Evolutionary conservation across 352 stramenopile genomes (phyloP).

Genomic region (Phytophthora ohioensis): DNA sequence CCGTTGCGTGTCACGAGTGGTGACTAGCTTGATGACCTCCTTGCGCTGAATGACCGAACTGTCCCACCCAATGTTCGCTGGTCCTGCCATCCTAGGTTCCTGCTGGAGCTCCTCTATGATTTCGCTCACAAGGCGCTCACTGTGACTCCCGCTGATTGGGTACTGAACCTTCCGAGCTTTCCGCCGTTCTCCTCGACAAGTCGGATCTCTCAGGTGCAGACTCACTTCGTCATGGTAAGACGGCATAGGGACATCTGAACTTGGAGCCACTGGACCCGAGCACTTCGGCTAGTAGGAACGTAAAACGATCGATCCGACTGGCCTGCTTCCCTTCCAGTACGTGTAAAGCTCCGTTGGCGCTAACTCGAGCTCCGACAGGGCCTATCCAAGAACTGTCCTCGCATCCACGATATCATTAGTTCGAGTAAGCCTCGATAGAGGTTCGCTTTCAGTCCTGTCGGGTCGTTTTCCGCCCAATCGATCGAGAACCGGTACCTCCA

Average conservation of each 20-base stretch:
- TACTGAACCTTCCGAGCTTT: no score
- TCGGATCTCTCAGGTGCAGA: background rate
- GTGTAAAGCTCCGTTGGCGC: background rate
- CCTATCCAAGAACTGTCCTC: background rate
- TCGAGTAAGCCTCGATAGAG: background rate
- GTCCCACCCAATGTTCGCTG: no score
- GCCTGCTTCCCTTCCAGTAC: background rate
- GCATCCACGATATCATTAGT: background rate
- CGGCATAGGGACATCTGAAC: background rate
- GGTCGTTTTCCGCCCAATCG: background rate
- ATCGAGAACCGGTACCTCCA: background rate
- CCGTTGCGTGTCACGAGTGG: no score
- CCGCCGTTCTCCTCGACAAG: no score
- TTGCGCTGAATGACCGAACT: no score
- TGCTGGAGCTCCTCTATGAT: no score
- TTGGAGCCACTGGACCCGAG: background rate
- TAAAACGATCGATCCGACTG: constrained; percentile 8
- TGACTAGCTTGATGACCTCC: no score
- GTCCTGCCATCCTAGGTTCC: no score
- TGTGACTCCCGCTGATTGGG: no score
- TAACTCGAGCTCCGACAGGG: background rate
- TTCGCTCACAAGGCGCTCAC: no score
- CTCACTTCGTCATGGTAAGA: constrained; percentile 4
- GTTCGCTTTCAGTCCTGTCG: background rate
- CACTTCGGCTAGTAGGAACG: background rate